Conservation (phyloP, 2,329 filamentous ascomycete genomes). For the Phyllosticta citrichinensis region DNA sequence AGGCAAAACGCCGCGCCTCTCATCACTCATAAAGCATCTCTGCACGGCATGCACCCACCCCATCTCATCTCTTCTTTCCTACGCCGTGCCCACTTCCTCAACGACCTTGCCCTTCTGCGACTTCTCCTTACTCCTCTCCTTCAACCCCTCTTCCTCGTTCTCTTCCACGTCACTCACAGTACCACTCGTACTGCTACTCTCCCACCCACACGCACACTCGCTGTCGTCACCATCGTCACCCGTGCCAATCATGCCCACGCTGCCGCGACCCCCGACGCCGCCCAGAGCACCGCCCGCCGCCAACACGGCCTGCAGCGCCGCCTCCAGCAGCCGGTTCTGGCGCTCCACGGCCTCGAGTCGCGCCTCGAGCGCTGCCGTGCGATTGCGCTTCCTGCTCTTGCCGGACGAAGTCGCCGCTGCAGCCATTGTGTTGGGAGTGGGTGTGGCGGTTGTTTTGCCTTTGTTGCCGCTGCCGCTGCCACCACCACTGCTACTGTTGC, state of each 20-base stretch:
- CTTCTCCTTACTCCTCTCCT: not conserved
- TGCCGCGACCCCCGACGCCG: constrained; percentile 1
- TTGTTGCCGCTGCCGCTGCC: not conserved
- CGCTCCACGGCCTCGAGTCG: constrained; percentile 29
- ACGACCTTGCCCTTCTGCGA: constrained; percentile 20
- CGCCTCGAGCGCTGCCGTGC: constrained; percentile 5
- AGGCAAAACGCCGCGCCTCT: not conserved
- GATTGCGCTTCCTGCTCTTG: not conserved
- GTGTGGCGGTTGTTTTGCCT: not conserved
- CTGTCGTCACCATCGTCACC: not conserved
- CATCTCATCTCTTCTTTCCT: constrained; percentile 4
- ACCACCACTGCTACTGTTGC: not conserved
- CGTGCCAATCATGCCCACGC: not conserved
- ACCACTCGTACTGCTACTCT: constrained; percentile 22
- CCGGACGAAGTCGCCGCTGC: not conserved
- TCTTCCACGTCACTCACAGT: constrained; percentile 9
- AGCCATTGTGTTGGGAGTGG: not conserved
- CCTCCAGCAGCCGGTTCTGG: constrained; percentile 29
- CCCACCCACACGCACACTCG: not conserved
- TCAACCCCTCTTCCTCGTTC: not conserved
- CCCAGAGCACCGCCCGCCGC: constrained; percentile 14
- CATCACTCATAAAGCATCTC: not conserved
- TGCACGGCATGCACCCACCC: not conserved
- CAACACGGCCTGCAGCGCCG: constrained; percentile 31
- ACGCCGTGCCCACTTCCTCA: constrained; percentile 27